Base-by-base conservation (phyloP, 2,329 filamentous ascomycete genomes). In the Tympanopsis confertula region DNA sequence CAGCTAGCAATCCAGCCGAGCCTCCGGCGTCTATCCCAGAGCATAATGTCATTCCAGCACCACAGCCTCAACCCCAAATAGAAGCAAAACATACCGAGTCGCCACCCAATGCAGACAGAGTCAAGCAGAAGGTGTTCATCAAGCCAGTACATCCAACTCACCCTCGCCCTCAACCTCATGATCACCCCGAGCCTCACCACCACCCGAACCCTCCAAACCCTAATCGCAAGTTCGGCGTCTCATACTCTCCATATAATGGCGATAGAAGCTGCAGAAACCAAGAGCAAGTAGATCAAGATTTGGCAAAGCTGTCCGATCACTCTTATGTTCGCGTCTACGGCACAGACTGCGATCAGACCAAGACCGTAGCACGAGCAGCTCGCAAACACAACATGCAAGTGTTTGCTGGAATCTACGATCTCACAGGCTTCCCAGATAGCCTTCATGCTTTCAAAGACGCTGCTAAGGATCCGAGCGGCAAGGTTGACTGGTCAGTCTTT, bases 281-380 rank as follows among this genome's bases (percentile, higher is more conserved):
- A 38, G 58, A 63, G 1, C 63, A 85, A 47, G 68, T 93, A 37
- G 63, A 71, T 42, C 52, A 59, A 15, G 86, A 94, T 50, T 73
- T 91, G 47, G 59, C 61, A 13, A 59, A 58, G 37, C 63, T 75
- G 19, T 18, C 7, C 30, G 10, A 33, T 15, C 30, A 82, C 57
- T 65, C 66, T 14, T 57, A 78, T 24, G 63, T 93, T 39, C 82
- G 87, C 37, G 71, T 84, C 51, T 94, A 94, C 52, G 86, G 86
- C 38, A 75, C 77, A 40, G 84, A 87, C 56, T 93, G 86, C 56
- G 63, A 85, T 50, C 82, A 88, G 54, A 70, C 86, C 28, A 55
- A 66, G 2, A 73, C 67, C 13, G 72, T 82, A 14, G 61, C 82
- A 20, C 57, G 66, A 10, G 78, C 79, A 5, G 81, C 78, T 26